phyloP scores from a whole-genome alignment of 2,329 filamentous ascomycete genomes.

The Fusarium armeniacum region DNA sequence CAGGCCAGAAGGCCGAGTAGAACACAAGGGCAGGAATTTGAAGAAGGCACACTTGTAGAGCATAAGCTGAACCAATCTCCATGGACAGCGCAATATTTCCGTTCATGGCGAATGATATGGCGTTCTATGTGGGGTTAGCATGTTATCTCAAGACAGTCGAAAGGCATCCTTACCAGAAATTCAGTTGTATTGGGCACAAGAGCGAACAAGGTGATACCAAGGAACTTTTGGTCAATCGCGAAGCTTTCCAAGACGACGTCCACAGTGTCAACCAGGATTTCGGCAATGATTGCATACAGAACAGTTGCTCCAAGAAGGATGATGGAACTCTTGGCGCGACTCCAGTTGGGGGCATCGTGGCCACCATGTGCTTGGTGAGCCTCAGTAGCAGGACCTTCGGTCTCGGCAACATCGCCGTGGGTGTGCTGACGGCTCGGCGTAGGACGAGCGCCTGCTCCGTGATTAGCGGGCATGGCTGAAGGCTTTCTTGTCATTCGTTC shows the following conservation, averaged over 20 bases:
- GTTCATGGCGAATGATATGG: conserved; percentile 99
- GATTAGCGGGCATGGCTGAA: conserved; percentile 51
- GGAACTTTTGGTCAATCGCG: conserved; percentile 95
- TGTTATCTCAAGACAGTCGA: not conserved
- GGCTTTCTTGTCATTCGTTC: conserved; percentile 67
- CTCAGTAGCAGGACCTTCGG: conserved; percentile 54
- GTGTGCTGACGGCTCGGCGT: conserved; percentile 54
- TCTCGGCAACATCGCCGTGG: conserved; percentile 39
- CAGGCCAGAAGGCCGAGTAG: conserved; percentile 83
- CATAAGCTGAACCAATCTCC: conserved; percentile 98
- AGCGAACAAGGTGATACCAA: conserved; percentile 96
- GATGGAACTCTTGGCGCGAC: conserved; percentile 87
- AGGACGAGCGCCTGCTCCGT: conserved; percentile 37
- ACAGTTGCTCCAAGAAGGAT: conserved; percentile 91
- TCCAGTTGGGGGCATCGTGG: conserved; percentile 99
- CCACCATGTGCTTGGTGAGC: conserved; percentile 71
- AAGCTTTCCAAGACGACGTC: conserved; percentile 94
- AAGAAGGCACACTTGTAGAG: conserved; percentile 92
- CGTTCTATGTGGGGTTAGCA: conserved; percentile 72
- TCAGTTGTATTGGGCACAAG: conserved; percentile 98
- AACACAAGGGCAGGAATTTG: conserved; percentile 94
- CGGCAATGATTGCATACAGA: conserved; percentile 95
- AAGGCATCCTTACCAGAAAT: conserved; percentile 77
- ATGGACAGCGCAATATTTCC: conserved; percentile 98
- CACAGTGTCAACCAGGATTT: conserved; percentile 96